Evolutionary conservation across 2,329 filamentous ascomycete genomes (phyloP).

Genomic region (Fusarium sp.): DNA sequence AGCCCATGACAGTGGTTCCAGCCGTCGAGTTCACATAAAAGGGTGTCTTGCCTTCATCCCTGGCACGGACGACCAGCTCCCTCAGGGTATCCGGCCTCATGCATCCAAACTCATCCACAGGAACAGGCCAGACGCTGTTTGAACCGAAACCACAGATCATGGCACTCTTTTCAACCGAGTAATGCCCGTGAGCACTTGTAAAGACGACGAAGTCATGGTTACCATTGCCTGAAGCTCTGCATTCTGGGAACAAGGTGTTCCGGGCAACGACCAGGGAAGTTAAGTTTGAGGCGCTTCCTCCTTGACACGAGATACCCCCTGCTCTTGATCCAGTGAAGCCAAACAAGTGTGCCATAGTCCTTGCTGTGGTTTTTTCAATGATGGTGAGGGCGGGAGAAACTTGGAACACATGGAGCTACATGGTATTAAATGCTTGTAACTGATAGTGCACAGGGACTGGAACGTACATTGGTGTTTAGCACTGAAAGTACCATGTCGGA

Average conservation of each 20-base stretch:
- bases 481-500: constrained; percentile 85
- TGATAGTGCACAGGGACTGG: not conserved
- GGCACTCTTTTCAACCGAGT: constrained; percentile 94
- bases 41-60: constrained; percentile 76
- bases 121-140: constrained; percentile 75
- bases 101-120: constrained; percentile 75
- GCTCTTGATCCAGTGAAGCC: constrained; percentile 76
- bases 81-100: constrained; percentile 77
- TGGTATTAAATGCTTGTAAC: constrained; percentile 6
- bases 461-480: constrained; percentile 85
- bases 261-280: constrained; percentile 87
- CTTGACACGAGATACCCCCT: constrained; percentile 80
- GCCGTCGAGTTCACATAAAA: constrained; percentile 97
- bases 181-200: constrained; percentile 90
- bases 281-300: constrained; percentile 85
- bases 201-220: constrained; percentile 78
- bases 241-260: constrained; percentile 83
- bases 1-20: constrained; percentile 91
- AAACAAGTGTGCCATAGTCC: constrained; percentile 77
- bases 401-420: constrained; percentile 79
- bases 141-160: constrained; percentile 87
- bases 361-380: constrained; percentile 85
- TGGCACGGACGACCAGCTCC: constrained; percentile 67
- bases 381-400: constrained; percentile 89
- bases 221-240: constrained; percentile 77